These are phyloP conservation scores for Rubroboletus satanas DNA, from an alignment of 768 basidiomycete genomes.

Conservation along the genomic window DNA sequence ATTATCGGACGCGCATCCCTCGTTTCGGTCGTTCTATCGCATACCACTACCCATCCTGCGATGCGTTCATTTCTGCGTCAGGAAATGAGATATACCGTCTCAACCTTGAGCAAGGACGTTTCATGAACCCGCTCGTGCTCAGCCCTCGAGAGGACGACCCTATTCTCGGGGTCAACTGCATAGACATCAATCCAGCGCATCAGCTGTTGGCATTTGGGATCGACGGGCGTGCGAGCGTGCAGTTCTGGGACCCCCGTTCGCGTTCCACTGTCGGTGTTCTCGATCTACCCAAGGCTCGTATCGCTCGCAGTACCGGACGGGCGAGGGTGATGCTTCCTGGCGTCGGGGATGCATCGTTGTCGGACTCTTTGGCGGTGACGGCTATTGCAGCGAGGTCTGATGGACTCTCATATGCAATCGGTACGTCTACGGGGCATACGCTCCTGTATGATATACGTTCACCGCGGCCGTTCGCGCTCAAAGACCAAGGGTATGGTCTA, in stretches of 20 bases:
- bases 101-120: conserved; percentile 93
- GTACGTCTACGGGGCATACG: conserved; percentile 93
- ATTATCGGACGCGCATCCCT: conserved; percentile 92
- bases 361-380: conserved; percentile 56
- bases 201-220: conserved; percentile 86
- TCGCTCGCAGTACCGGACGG: conserved; percentile 41
- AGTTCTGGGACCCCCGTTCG: conserved; percentile 96
- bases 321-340: conserved; percentile 31
- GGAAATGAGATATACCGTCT: conserved; percentile 89
- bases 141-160: conserved; percentile 46
- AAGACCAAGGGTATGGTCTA: conserved; percentile 96
- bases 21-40: conserved; percentile 88
- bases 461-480: conserved; percentile 74
- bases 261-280: conserved; percentile 70
- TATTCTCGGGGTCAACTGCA: conserved; percentile 80
- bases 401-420: conserved; percentile 90
- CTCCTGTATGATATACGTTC: conserved; percentile 92
- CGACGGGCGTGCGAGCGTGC: conserved; percentile 81
- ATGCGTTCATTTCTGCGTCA: conserved; percentile 79
- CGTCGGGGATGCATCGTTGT: conserved; percentile 31
- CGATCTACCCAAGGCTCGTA: conserved; percentile 50
- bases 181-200: conserved; percentile 93
- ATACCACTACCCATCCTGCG: conserved; percentile 93
- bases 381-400: conserved; percentile 82
- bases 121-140: conserved; percentile 75